Evolutionary conservation across 805 yeast genomes (phyloP).

Genomic region (Nakazawaea sp.): DNA sequence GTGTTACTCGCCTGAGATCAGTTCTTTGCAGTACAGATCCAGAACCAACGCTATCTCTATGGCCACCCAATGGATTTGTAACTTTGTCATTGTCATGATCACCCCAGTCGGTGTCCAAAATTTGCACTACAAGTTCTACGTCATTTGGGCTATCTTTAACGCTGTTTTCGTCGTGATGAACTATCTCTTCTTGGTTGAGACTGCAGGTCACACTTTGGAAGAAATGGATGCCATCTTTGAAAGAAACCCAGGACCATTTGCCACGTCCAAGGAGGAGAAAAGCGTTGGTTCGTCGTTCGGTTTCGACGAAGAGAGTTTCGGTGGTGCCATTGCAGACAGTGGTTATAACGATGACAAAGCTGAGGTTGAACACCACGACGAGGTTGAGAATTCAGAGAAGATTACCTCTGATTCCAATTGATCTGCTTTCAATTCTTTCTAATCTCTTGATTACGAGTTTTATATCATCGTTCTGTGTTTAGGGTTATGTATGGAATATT

Average conservation of each 20-base stretch:
- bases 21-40: conserved; percentile 53
- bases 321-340: neutral
- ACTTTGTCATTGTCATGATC: conserved; percentile 62
- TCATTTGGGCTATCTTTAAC: conserved; percentile 27
- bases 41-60: conserved; percentile 58
- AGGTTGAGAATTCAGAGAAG: conserved; percentile 14
- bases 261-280: conserved; percentile 5
- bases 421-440: conserved; percentile 11
- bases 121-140: conserved; percentile 9
- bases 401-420: conserved; percentile 4
- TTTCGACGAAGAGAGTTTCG: conserved; percentile 6
- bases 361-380: conserved; percentile 9
- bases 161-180: conserved; percentile 36
- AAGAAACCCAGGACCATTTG: conserved; percentile 6
- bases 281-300: conserved; percentile 6
- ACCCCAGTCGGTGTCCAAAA: conserved; percentile 44
- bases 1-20: conserved; percentile 61
- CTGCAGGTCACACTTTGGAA: conserved; percentile 39
- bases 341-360: conserved; percentile 2
- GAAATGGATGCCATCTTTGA: conserved; percentile 31
- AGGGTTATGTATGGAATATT: no score
- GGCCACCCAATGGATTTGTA: conserved; percentile 59
- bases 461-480: no score
- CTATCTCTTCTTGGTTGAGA: conserved; percentile 39
- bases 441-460: no score